Evolutionary conservation across 1,284 basidiomycete species (phyloP).

Genomic region (Erythrobasidium hasegawianum): DNA sequence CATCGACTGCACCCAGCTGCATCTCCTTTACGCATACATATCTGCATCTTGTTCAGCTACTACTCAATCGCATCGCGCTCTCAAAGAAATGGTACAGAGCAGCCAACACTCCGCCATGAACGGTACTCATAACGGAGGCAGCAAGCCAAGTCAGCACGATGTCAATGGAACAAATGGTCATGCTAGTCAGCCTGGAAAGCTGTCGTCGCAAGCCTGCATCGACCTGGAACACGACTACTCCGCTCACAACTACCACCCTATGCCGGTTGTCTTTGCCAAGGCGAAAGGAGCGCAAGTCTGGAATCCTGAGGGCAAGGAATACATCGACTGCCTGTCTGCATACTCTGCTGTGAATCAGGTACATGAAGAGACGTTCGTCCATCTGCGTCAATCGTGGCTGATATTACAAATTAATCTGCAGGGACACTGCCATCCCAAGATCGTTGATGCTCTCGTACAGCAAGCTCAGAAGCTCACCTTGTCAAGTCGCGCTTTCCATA

Average conservation of each 20-base stretch:
- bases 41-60: no score
- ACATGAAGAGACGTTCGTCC: not conserved
- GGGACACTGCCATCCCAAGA: constrained; percentile 93
- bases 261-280: constrained; percentile 89
- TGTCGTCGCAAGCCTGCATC: constrained; percentile 62
- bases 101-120: no score
- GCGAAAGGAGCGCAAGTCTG: constrained; percentile 65
- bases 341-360: constrained; percentile 70
- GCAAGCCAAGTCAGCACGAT: no score
- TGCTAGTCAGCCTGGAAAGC: not conserved
- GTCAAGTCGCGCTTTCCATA: constrained; percentile 95
- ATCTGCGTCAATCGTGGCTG: not conserved
- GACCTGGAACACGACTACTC: constrained; percentile 75
- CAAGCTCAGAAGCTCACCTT: constrained; percentile 90
- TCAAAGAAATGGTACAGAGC: no score
- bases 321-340: constrained; percentile 77
- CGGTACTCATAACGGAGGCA: no score
- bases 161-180: constrained; percentile 1
- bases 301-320: constrained; percentile 48
- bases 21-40: no score
- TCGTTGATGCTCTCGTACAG: constrained; percentile 63
- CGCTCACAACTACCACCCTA: constrained; percentile 91
- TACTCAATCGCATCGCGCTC: no score
- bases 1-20: no score
- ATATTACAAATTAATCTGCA: constrained; percentile 45